Percentiles rank a stretch among this genome's conserved stretches.
phyloP scores from a whole-genome alignment of 2,329 filamentous ascomycete species.

The Fusarium concolor region DNA sequence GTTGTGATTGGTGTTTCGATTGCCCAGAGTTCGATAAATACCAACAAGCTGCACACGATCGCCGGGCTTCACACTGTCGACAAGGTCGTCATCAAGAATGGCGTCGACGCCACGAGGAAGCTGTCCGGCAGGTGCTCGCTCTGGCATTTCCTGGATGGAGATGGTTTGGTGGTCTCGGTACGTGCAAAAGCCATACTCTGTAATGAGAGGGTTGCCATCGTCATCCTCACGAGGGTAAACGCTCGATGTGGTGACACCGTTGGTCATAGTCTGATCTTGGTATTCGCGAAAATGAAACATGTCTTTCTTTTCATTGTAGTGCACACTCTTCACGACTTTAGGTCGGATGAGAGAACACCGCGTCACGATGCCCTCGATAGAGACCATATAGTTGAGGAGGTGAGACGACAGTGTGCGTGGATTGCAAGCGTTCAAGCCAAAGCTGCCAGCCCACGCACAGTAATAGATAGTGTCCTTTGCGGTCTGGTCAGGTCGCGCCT shows the following conservation, averaged over 20 bases:
- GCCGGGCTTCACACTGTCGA: conserved; percentile 93
- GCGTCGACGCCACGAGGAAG: conserved; percentile 95
- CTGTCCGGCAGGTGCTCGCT: conserved; percentile 93
- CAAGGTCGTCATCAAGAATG: conserved; percentile 94
- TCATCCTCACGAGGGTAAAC: conserved; percentile 96
- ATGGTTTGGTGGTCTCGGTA: conserved; percentile 98
- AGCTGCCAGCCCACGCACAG: conserved; percentile 96
- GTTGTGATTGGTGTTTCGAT: conserved; percentile 89
- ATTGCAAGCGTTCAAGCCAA: conserved; percentile 94
- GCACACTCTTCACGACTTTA: conserved; percentile 98
- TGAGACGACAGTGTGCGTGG: conserved; percentile 89
- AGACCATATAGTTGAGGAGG: conserved; percentile 96
- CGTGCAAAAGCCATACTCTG: conserved; percentile 95
- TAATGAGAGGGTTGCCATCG: conserved; percentile 89
- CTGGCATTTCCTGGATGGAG: conserved; percentile 99
- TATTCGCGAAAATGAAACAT: conserved; percentile 93
- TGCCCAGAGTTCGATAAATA: conserved; percentile 92
- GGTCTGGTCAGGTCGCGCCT: conserved; percentile 79
- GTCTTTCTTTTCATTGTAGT: conserved; percentile 89
- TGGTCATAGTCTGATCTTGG: conserved; percentile 97
- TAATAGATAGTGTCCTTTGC: conserved; percentile 89
- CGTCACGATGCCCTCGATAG: conserved; percentile 96
- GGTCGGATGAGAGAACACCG: conserved; percentile 94
- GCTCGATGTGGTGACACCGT: conserved; percentile 86
- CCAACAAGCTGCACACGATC: conserved; percentile 98